Conservation (phyloP, 768 basidiomycete genomes). For the Pseudohyphozyma bogoriensis region DNA sequence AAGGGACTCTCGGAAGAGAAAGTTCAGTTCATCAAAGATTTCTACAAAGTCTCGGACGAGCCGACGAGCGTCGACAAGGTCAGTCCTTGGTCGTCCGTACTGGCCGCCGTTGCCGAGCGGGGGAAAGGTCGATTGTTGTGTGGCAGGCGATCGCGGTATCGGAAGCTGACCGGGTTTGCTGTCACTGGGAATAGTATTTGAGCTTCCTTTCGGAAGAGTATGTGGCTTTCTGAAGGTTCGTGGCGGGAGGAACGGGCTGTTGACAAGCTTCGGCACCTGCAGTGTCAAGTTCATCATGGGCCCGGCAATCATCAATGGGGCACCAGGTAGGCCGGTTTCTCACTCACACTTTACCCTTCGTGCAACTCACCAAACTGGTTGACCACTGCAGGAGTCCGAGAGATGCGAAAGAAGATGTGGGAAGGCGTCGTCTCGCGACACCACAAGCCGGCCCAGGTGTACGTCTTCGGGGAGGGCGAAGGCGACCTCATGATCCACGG, state of each 20-base stretch:
- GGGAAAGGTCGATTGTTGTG: neutral
- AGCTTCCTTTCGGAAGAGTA: neutral
- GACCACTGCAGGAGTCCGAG: conserved; percentile 1
- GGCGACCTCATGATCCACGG: conserved; percentile 21
- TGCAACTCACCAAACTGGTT: neutral
- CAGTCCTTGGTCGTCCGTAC: neutral
- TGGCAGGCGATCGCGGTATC: no score
- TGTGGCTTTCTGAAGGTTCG: neutral
- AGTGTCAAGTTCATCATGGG: conserved; percentile 23
- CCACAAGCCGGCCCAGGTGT: conserved; percentile 1
- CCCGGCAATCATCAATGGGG: conserved; percentile 14
- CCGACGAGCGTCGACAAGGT: neutral
- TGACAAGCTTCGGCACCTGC: neutral
- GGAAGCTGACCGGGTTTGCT: no score
- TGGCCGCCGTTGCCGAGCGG: neutral
- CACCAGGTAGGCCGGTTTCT: neutral
- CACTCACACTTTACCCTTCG: neutral
- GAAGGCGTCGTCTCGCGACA: conserved; percentile 9
- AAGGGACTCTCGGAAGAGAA: no score
- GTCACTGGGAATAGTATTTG: neutral
- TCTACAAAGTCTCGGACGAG: neutral
- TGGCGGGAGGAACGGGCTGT: neutral
- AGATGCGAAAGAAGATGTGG: conserved; percentile 26
- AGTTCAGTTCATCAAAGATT: neutral
- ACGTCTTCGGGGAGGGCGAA: neutral